Percentiles rank a stretch among this genome's conserved stretches.
Conservation (phyloP, 2,329 filamentous ascomycete genomes). For the Botrytis aclada region DNA sequence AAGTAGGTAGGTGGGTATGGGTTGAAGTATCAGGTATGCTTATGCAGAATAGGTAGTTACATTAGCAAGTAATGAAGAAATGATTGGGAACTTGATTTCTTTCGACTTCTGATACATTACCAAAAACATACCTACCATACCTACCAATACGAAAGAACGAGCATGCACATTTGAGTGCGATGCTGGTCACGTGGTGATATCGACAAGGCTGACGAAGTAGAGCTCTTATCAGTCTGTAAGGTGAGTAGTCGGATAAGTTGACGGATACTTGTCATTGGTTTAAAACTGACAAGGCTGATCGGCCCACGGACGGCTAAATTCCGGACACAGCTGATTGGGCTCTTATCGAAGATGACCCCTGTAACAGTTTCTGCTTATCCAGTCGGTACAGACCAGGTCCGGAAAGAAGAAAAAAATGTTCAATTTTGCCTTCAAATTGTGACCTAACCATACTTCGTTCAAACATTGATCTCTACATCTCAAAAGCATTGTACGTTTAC, state of each 20-base stretch:
- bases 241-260: not conserved
- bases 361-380: not conserved
- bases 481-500: not conserved
- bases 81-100: not conserved
- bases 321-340: not conserved
- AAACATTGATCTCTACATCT: not conserved
- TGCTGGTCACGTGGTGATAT: not conserved
- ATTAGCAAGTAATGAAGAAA: not conserved
- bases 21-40: not conserved
- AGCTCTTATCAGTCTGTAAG: not conserved
- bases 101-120: not conserved
- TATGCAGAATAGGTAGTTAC: not conserved
- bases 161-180: not conserved
- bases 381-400: not conserved
- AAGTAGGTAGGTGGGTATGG: not conserved
- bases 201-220: not conserved
- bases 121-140: not conserved
- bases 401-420: not conserved
- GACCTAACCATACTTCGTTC: not conserved
- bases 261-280: not conserved
- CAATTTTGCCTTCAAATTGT: conserved; percentile 4
- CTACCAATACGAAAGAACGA: not conserved
- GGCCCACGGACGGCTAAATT: not conserved
- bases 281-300: not conserved
- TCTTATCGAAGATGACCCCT: not conserved